Evolutionary conservation across 73 alveolate genomes (phyloP).

Genomic region (Uronychia setigera): DNA sequence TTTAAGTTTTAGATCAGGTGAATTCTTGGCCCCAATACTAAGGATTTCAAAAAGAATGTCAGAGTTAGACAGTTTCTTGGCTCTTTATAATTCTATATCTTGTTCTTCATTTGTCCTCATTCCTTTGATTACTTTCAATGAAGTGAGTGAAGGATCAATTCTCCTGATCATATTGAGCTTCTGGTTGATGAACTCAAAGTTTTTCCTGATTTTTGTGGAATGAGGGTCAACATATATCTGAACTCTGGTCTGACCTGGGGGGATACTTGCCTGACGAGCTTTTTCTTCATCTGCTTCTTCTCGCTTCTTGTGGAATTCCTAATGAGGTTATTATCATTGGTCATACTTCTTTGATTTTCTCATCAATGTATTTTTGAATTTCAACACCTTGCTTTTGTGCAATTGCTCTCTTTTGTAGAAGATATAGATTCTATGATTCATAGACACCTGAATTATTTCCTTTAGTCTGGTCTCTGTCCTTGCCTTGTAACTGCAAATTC

Average conservation of each 20-base stretch:
- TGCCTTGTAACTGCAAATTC: too few species aligned
- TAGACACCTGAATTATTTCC: too few species aligned
- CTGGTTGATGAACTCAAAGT: conserved; percentile 27
- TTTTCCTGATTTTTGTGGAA: conserved; percentile 41
- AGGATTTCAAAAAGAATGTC: neutral
- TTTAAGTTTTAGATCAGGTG: neutral
- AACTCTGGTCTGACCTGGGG: conserved; percentile 24
- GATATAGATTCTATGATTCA: neutral
- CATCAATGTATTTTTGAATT: conserved; percentile 25
- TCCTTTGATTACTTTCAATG: neutral
- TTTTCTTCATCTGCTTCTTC: conserved; percentile 6
- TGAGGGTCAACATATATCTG: conserved; percentile 66
- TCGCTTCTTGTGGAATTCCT: conserved; percentile 5
- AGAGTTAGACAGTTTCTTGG: neutral
- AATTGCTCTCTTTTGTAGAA: neutral
- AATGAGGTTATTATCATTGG: conserved; percentile 13
- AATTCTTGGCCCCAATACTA: neutral
- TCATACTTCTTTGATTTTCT: conserved; percentile 26
- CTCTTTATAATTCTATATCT: neutral
- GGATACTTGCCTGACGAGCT: neutral
- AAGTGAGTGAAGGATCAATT: conserved; percentile 36
- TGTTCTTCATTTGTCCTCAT: neutral
- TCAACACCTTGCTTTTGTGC: conserved; percentile 16
- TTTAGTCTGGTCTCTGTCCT: too few species aligned
- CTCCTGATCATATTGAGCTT: conserved; percentile 23